Evolutionary conservation across 1,139 yeast species (phyloP), one percentile per base, ranked within the genome.

Genomic region (Diutina ranongensis): DNA sequence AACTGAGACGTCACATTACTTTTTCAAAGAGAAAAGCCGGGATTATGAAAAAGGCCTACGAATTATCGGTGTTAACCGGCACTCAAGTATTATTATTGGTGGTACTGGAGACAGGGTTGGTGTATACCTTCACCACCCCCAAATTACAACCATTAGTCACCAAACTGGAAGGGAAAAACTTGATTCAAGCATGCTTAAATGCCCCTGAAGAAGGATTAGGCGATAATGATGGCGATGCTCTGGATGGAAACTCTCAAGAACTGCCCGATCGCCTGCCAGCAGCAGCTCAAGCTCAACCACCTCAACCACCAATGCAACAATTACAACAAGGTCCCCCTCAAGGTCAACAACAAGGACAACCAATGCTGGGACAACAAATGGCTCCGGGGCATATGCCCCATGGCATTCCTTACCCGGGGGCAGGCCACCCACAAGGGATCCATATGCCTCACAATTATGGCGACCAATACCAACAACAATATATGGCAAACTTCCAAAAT

Each of bases 21-120:
- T 92, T 92, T 58, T 86, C 96, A 46, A 92, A 92, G 70, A 84
- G 98, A 65, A 89, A 92, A 67, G 97, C 97, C 40, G 98, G 98
- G 53, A 92, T 92, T 58, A 92, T 92, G 98, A 92, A 92, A 68
- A 92, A 83, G 70, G 98, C 98, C 16, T 92, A 92, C 66, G 98
- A 92, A 63, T 74, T 92, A 54, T 83, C 94, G 22, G 97, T 94
- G 45, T 74, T 92, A 55, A 92, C 98, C 9, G 98, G 98, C 46
- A 92, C 97, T 40, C 98, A 92, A 65, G 97, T 92, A 33, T 74
- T 92, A 54, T 71, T 92, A 50, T 76, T 92, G 55, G 98, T 94
- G 49, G 97, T 92, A 38, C 83, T 95, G 46, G 98, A 92, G 65
- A 92, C 98, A 19, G 98, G 98, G 7, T 78, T 92, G 52, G 98